Evolutionary conservation across 2,329 filamentous ascomycete genomes (phyloP).

Genomic region (Ascochyta koolunga): DNA sequence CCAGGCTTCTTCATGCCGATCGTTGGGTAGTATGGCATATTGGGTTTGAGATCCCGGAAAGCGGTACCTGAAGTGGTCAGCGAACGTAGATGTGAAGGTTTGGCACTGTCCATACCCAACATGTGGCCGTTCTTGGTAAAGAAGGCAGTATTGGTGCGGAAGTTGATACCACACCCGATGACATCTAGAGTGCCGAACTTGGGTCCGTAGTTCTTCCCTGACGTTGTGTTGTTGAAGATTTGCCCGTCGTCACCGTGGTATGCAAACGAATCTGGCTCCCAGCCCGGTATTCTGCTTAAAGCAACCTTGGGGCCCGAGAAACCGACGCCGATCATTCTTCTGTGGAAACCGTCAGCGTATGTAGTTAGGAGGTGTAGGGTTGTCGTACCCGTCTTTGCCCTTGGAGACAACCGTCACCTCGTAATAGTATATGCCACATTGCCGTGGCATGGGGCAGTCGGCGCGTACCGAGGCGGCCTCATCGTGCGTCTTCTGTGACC

Average conservation of each 20-base stretch:
- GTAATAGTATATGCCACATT: conserved; percentile 94
- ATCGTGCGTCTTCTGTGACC: conserved; percentile 63
- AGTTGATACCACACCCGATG: conserved; percentile 70
- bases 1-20: conserved; percentile 70
- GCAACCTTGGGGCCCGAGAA: conserved; percentile 66
- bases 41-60: conserved; percentile 68
- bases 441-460: conserved; percentile 83
- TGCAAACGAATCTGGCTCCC: conserved; percentile 70
- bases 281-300: conserved; percentile 66
- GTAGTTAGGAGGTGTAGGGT: conserved; percentile 25
- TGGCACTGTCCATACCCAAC: conserved; percentile 53
- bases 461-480: conserved; percentile 84
- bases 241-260: conserved; percentile 72
- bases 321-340: conserved; percentile 61
- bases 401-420: conserved; percentile 73
- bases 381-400: conserved; percentile 68
- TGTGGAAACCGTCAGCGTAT: conserved; percentile 29
- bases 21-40: conserved; percentile 67
- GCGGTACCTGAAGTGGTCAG: conserved; percentile 63
- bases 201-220: conserved; percentile 64
- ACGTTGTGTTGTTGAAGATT: conserved; percentile 64
- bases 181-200: conserved; percentile 65
- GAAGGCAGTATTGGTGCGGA: conserved; percentile 65
- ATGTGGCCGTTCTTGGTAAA: conserved; percentile 69
- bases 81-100: not conserved